phyloP scores from a whole-genome alignment of 768 basidiomycete species.

The Leccinum incarnatum region DNA sequence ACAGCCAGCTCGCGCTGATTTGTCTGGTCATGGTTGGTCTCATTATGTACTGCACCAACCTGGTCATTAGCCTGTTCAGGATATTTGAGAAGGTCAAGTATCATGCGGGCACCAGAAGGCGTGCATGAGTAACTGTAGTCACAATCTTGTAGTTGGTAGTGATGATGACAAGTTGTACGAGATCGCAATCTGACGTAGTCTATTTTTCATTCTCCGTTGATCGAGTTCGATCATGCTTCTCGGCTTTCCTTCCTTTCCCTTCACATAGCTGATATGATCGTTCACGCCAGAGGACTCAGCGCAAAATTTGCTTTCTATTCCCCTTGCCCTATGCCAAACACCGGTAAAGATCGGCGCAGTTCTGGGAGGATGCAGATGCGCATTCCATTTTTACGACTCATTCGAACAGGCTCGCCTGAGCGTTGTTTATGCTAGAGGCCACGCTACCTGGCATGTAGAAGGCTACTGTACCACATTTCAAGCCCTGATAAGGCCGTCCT shows the following conservation, averaged over 20 bases:
- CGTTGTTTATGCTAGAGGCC: too few relatives aligned
- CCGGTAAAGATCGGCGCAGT: conserved; percentile 75
- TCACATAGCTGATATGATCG: conserved; percentile 3
- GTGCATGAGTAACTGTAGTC: conserved; percentile 5
- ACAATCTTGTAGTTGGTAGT: background rate
- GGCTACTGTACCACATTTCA: conserved; percentile 43
- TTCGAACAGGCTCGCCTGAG: conserved; percentile 59
- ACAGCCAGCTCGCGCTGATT: conserved; percentile 74
- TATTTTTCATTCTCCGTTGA: background rate
- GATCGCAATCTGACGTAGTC: background rate
- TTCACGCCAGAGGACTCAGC: conserved; percentile 65
- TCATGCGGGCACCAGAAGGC: conserved; percentile 40
- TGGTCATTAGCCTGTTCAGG: conserved; percentile 80
- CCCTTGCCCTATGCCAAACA: conserved; percentile 90
- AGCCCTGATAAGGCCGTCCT: conserved; percentile 68
- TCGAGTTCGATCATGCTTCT: background rate
- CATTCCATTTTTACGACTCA: conserved; percentile 4
- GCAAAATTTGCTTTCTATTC: conserved; percentile 68
- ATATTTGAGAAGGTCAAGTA: conserved; percentile 91
- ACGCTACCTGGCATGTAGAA: too few relatives aligned
- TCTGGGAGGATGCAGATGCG: conserved; percentile 49
- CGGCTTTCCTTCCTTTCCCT: too few relatives aligned
- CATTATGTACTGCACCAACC: conserved; percentile 77
- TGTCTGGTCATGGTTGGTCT: conserved; percentile 75
- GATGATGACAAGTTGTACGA: too few relatives aligned